phyloP scores from a whole-genome alignment of 305 asterid species.

The Euphrasia arctica region DNA sequence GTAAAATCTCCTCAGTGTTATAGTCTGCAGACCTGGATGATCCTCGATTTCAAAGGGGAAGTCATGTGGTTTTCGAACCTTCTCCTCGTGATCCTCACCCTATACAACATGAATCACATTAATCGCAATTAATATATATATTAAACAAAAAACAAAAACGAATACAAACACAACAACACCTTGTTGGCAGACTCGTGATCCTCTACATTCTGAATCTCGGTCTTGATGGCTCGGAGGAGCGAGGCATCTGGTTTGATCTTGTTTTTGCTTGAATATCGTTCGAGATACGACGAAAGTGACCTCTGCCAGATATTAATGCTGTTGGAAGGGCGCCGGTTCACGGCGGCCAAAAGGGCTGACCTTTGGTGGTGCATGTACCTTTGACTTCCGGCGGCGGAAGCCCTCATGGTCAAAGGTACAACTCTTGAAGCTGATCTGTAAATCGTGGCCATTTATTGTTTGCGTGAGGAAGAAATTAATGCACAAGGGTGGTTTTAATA shows the following conservation, averaged over 20 bases:
- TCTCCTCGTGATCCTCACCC: constrained; percentile 23
- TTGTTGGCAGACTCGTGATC: constrained; percentile 40
- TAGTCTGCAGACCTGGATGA: constrained; percentile 57
- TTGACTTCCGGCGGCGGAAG: constrained; percentile 35
- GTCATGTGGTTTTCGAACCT: constrained; percentile 36
- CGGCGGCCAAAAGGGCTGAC: constrained; percentile 39
- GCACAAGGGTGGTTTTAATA: no score
- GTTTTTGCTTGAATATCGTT: constrained; percentile 33
- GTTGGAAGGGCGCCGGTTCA: constrained; percentile 22
- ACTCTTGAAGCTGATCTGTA: not conserved
- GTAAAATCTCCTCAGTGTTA: constrained; percentile 62
- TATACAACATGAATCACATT: no score
- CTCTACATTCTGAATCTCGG: constrained; percentile 56
- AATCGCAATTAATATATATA: no score
- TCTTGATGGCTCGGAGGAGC: constrained; percentile 46
- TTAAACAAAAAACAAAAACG: not conserved
- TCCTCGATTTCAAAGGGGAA: constrained; percentile 84
- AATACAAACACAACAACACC: constrained; percentile 17
- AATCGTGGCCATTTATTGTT: no score
- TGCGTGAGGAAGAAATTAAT: no score
- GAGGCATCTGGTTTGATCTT: constrained; percentile 47
- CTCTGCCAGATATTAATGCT: constrained; percentile 20
- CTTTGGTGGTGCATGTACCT: constrained; percentile 32
- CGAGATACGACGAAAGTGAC: constrained; percentile 41
- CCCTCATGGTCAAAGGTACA: constrained; percentile 37